Base-by-base conservation (phyloP, 106 monocot genomes). In the Apostasia ramifera region DNA sequence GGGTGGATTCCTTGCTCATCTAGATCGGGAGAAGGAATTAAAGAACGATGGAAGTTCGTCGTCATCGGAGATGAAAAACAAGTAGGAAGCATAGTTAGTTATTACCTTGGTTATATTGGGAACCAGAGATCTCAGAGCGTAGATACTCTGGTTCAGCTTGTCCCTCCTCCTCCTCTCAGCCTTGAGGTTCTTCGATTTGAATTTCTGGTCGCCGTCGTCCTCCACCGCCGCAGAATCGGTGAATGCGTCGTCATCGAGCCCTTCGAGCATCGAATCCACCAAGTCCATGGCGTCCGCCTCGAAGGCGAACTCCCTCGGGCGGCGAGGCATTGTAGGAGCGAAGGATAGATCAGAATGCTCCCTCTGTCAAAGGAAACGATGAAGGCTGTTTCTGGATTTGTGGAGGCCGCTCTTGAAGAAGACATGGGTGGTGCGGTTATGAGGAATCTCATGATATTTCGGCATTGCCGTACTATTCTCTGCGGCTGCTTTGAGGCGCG, bases 1-100 rank as follows among this genome's bases (percentile, higher is more conserved):
- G 84, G 6, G 89, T 87, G 1, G 92, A 84, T 57, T 92, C 92
- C 79, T 97, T 97, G 88, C 95, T 97, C 92, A 97, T 92, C 95
- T 95, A 44, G 26, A 26, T 10, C 65, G 40, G 13, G n/a, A 37
- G 43, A 71, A 13, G 40, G n/a, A 8, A n/a, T 52, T 48, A 8
- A 54, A 37, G 39, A 50, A 15, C 15, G 15, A 47, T 40, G 6
- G n/a, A 62, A 47, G 53, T 47, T 37, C 7, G 12, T 42, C 67
- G 12, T 44, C 39, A 46, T 56, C 6, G 38, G 26, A 47, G 66
- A 26, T 26, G 41, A 12, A 51, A 2, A 46, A 54, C 8, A 49
- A 12, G 10, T 4, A 45, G 9, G 11, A 5, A 13, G 40, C 37
- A 48, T 26, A 40, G 26, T 13, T 14, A 60, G 43, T 6, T 5